Conservation (phyloP, 345 rosid species). For the Brassica rapa region DNA sequence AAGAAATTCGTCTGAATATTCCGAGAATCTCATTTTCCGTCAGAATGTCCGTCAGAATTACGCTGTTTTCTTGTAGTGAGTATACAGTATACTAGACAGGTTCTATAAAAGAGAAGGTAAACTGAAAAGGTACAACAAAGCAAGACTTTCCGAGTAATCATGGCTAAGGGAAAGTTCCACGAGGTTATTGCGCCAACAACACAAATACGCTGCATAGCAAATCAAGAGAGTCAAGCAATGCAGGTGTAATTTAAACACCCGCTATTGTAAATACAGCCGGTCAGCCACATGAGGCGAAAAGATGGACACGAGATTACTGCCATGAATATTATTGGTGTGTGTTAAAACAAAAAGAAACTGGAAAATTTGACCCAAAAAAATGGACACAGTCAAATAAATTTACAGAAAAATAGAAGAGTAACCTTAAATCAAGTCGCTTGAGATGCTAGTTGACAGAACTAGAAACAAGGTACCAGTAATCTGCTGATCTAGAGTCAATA, state of each 20-base stretch:
- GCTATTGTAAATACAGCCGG: not conserved
- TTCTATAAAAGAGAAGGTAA: slow-evolving; percentile 8
- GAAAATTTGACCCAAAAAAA: not conserved
- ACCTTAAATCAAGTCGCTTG: slow-evolving; percentile 7
- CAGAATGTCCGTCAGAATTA: no score
- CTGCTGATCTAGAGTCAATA: slow-evolving; percentile 3
- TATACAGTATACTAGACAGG: slow-evolving; percentile 7
- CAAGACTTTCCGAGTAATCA: slow-evolving; percentile 93
- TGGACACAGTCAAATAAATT: slow-evolving; percentile 19
- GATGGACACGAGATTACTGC: slow-evolving; percentile 25
- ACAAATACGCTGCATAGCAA: slow-evolving; percentile 79
- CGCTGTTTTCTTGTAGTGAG: no score
- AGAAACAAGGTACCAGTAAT: not conserved
- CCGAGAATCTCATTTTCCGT: no score
- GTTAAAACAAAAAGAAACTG: slow-evolving; percentile 8
- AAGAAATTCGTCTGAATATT: no score
- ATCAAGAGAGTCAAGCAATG: slow-evolving; percentile 18
- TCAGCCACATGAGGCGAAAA: not conserved
- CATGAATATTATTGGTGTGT: slow-evolving; percentile 8
- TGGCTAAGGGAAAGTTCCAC: slow-evolving; percentile 98
- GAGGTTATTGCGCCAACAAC: slow-evolving; percentile 96
- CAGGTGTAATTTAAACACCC: slow-evolving; percentile 3
- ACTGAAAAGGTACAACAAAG: slow-evolving; percentile 2
- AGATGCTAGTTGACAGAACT: slow-evolving; percentile 13
- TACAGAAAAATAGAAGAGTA: slow-evolving; percentile 9